phyloP scores from a whole-genome alignment of 257 asterid genomes.

The Cruciata laevipes region DNA sequence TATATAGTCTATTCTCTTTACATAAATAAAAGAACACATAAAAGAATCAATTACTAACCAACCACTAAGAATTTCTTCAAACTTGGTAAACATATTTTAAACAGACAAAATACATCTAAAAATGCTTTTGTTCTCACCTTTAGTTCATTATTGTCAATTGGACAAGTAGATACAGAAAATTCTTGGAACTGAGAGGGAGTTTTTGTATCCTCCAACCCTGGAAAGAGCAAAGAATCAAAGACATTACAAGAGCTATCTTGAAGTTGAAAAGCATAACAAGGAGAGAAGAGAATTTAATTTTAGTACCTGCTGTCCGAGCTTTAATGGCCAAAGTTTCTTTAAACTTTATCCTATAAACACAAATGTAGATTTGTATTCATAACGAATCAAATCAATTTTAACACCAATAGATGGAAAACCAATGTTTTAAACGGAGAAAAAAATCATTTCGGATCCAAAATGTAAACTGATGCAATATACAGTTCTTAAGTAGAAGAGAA shows the following conservation, averaged over 20 bases:
- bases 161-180: conserved; percentile 21
- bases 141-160: conserved; percentile 22
- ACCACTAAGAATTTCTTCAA: neutral
- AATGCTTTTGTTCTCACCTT: conserved; percentile 26
- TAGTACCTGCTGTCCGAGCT: conserved; percentile 36
- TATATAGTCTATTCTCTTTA: neutral
- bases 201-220: conserved; percentile 27
- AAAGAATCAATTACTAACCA: neutral
- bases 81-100: neutral
- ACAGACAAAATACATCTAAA: neutral
- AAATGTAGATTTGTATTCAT: neutral
- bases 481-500: neutral
- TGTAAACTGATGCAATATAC: neutral
- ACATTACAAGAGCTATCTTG: neutral
- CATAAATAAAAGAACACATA: neutral
- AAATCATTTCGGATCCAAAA: neutral
- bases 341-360: conserved; percentile 19
- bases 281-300: neutral
- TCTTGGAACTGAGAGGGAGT: conserved; percentile 26
- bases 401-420: neutral
- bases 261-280: conserved; percentile 2
- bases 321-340: conserved; percentile 17
- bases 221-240: conserved; percentile 10
- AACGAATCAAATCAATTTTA: neutral
- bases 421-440: neutral